phyloP scores from a whole-genome alignment of 495 filamentous ascomycete species.

The Ascodesmis nigricans region DNA sequence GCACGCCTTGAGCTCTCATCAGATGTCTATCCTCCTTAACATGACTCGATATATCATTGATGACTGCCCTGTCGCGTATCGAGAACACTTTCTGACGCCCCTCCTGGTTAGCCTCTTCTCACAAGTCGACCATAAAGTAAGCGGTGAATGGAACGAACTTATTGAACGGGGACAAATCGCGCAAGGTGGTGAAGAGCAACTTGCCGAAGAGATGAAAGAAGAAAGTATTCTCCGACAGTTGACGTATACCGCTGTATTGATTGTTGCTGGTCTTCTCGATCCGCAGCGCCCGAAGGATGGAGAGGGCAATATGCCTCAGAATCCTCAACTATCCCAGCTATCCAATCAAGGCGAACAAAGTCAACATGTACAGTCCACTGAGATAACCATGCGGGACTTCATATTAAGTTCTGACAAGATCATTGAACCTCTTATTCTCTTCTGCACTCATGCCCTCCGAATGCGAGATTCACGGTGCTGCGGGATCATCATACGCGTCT shows the following conservation, averaged over 20 bases:
- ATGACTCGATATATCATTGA: constrained; percentile 71
- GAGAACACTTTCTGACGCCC: constrained; percentile 64
- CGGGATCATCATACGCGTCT: constrained; percentile 58
- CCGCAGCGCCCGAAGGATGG: constrained; percentile 37
- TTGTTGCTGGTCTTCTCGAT: constrained; percentile 73
- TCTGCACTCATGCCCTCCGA: constrained; percentile 71
- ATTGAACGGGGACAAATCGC: constrained; percentile 31
- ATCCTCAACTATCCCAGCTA: constrained; percentile 13
- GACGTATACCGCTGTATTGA: constrained; percentile 72
- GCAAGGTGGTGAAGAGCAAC: constrained; percentile 38
- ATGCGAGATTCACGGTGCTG: constrained; percentile 85
- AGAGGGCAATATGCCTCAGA: constrained; percentile 22
- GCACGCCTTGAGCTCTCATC: constrained; percentile 68
- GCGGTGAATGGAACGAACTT: constrained; percentile 60
- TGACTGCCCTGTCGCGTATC: constrained; percentile 59
- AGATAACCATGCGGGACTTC: constrained; percentile 47
- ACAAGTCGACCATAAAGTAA: constrained; percentile 71
- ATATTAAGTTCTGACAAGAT: constrained; percentile 57
- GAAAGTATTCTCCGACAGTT: constrained; percentile 91
- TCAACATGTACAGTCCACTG: constrained; percentile 22
- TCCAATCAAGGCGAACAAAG: constrained; percentile 21
- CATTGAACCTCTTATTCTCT: constrained; percentile 69
- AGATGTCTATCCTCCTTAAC: constrained; percentile 73
- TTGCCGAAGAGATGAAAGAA: constrained; percentile 92
- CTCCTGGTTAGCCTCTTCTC: constrained; percentile 61